Percentiles rank a stretch among this genome's conserved stretches.
phyloP scores from a whole-genome alignment of 2,329 filamentous ascomycete genomes.

The Fusarium begoniae region DNA sequence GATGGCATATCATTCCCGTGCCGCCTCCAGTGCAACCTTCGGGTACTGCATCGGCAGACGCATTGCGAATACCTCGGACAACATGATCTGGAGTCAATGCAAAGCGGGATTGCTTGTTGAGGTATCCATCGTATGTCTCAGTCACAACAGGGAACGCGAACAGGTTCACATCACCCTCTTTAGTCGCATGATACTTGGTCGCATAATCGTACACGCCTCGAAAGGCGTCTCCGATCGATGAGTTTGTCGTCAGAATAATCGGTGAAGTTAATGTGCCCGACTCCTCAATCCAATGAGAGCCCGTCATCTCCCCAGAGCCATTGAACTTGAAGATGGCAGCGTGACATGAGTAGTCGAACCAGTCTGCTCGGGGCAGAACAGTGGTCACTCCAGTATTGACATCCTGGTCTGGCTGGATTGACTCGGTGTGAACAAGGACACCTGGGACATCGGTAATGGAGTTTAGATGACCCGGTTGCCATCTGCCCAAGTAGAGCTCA shows the following conservation, averaged over 20 bases:
- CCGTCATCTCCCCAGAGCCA: conserved; percentile 70
- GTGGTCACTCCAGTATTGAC: conserved; percentile 62
- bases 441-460: conserved; percentile 62
- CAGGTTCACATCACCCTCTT: conserved; percentile 58
- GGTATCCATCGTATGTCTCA: conserved; percentile 70
- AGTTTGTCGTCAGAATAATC: conserved; percentile 67
- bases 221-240: conserved; percentile 66
- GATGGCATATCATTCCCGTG: conserved; percentile 74
- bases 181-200: conserved; percentile 54
- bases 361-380: conserved; percentile 57
- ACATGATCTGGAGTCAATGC: conserved; percentile 64
- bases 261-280: conserved; percentile 67
- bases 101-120: conserved; percentile 67
- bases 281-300: conserved; percentile 69
- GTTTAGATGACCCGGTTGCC: conserved; percentile 56
- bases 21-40: conserved; percentile 74
- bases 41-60: conserved; percentile 59
- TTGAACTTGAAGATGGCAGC: conserved; percentile 70
- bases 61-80: conserved; percentile 61
- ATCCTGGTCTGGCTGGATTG: conserved; percentile 49
- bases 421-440: conserved; percentile 57
- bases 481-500: conserved; percentile 54
- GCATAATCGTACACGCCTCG: conserved; percentile 67
- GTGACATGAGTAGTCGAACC: conserved; percentile 56
- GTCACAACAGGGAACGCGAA: conserved; percentile 67